Conservation (phyloP, 2,329 filamentous ascomycete genomes). For the Capronia coronata region DNA sequence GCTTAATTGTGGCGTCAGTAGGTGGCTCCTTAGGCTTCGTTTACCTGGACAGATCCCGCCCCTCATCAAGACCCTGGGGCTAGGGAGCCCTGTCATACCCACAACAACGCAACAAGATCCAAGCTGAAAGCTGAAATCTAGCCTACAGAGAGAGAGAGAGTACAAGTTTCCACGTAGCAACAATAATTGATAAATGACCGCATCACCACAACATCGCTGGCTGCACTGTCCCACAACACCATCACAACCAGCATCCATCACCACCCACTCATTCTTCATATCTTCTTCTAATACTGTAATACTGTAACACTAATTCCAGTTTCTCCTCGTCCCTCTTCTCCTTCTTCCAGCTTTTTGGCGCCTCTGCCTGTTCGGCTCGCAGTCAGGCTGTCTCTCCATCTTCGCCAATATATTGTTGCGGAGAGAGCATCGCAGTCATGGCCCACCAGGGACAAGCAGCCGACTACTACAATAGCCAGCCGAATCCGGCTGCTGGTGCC, state of each 20-base stretch:
- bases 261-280: neutral
- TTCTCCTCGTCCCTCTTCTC: neutral
- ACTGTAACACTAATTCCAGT: neutral
- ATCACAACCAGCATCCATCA: neutral
- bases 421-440: constrained; percentile 16
- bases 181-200: neutral
- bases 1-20: constrained; percentile 7
- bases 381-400: neutral
- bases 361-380: neutral
- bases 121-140: constrained; percentile 1
- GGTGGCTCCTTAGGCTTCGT: too few relatives aligned
- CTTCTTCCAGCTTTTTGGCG: neutral
- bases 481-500: neutral
- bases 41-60: neutral
- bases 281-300: neutral
- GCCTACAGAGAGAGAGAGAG: too few relatives aligned
- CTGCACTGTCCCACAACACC: neutral
- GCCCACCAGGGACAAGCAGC: constrained; percentile 27
- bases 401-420: neutral
- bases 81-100: neutral
- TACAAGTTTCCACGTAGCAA: too few relatives aligned
- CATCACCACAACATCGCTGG: neutral
- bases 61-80: too few relatives aligned
- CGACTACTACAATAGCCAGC: constrained; percentile 24
- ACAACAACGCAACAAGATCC: neutral